These are phyloP conservation scores for Arthrobotrys sphaeroides DNA, from an alignment of 2,329 filamentous ascomycete species.

Conservation along the genomic window DNA sequence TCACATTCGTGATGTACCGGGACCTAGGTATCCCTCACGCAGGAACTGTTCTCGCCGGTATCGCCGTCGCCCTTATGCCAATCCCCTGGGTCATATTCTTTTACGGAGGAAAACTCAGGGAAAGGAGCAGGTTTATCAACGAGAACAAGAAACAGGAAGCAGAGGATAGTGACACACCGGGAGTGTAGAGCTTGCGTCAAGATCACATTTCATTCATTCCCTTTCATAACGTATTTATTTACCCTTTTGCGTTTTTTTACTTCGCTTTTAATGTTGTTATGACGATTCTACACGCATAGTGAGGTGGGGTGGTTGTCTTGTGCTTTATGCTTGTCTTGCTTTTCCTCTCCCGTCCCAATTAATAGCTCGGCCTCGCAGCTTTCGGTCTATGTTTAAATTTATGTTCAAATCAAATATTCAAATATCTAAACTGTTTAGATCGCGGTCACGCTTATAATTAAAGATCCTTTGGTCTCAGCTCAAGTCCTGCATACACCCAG, in stretches of 20 bases:
- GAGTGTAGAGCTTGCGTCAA: neutral
- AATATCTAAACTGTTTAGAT: too few relatives aligned
- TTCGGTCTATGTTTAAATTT: neutral
- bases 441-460: too few relatives aligned
- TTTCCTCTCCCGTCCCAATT: neutral
- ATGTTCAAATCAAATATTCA: too few relatives aligned
- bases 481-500: too few relatives aligned
- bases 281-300: neutral
- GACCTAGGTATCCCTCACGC: constrained; percentile 63
- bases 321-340: neutral
- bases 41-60: constrained; percentile 62
- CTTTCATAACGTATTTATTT: neutral
- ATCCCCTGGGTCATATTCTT: constrained; percentile 68
- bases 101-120: constrained; percentile 62
- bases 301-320: neutral
- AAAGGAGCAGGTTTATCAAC: constrained; percentile 31
- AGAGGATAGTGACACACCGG: constrained; percentile 10
- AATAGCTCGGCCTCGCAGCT: neutral
- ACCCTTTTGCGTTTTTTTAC: neutral
- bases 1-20: constrained; percentile 67
- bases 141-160: neutral
- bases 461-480: too few relatives aligned
- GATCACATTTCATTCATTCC: neutral
- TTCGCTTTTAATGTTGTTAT: constrained; percentile 1
- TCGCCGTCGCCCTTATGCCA: constrained; percentile 65